phyloP scores from a whole-genome alignment of 352 stramenopile genomes.

The Elongisporangium undulatum region DNA sequence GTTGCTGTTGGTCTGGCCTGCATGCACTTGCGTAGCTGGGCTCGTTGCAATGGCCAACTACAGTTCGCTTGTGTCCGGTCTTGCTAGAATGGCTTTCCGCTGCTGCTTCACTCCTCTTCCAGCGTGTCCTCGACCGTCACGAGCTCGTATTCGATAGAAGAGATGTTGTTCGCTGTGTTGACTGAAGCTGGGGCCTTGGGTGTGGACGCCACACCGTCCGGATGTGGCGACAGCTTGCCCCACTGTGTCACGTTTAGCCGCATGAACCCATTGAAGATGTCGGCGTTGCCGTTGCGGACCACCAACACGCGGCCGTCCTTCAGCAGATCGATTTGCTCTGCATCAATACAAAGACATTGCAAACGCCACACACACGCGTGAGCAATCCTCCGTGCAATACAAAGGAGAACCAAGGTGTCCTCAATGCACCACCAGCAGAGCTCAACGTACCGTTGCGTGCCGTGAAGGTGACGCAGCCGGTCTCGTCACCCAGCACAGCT shows the following conservation, averaged over 20 bases:
- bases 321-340: slow-evolving; percentile 77
- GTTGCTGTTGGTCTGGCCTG: neutral
- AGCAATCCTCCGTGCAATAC: neutral
- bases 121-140: slow-evolving; percentile 60
- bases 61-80: neutral
- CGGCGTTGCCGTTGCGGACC: slow-evolving; percentile 76
- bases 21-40: neutral
- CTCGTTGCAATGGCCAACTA: neutral
- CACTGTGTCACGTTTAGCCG: slow-evolving; percentile 82
- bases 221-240: slow-evolving; percentile 71
- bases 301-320: slow-evolving; percentile 53
- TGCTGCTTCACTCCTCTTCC: slow-evolving; percentile 20
- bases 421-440: slow-evolving; percentile 1
- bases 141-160: slow-evolving; percentile 79
- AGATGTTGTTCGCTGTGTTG: slow-evolving; percentile 73
- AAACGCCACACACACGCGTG: slow-evolving; percentile 2
- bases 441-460: slow-evolving; percentile 59
- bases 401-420: neutral
- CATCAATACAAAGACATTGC: neutral
- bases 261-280: slow-evolving; percentile 86
- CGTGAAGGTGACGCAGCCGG: slow-evolving; percentile 75
- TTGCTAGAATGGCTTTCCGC: slow-evolving; percentile 1
- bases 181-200: slow-evolving; percentile 37
- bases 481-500: slow-evolving; percentile 76
- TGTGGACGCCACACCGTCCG: slow-evolving; percentile 71